phyloP scores from a whole-genome alignment of 306 rosid genomes.

The Geum urbanum region DNA sequence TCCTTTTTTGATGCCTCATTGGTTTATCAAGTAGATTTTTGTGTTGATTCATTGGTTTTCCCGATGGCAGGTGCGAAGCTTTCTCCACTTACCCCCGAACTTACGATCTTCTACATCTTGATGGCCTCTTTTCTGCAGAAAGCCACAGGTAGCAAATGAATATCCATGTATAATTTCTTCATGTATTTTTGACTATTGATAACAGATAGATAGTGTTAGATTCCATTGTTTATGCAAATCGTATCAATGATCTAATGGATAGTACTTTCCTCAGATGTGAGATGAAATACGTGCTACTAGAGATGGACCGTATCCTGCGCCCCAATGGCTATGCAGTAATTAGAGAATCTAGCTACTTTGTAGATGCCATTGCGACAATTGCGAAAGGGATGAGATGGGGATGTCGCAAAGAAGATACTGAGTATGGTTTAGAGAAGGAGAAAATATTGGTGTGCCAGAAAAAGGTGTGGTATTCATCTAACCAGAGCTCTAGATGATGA shows the following conservation, averaged over 20 bases:
- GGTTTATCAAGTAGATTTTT: background rate
- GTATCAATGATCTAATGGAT: conserved; percentile 22
- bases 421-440: conserved; percentile 63
- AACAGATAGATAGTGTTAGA: background rate
- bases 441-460: conserved; percentile 89
- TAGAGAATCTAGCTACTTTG: conserved; percentile 73
- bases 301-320: conserved; percentile 89
- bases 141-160: conserved; percentile 65
- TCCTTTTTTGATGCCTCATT: background rate
- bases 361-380: conserved; percentile 59
- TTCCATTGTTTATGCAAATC: background rate
- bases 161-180: background rate
- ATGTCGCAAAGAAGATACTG: conserved; percentile 73
- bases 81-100: conserved; percentile 97
- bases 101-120: conserved; percentile 91
- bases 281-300: conserved; percentile 79
- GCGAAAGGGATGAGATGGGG: conserved; percentile 78
- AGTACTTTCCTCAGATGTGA: conserved; percentile 59
- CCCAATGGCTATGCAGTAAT: conserved; percentile 69
- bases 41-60: conserved; percentile 24
- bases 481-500: conserved; percentile 47
- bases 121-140: conserved; percentile 87
- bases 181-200: background rate
- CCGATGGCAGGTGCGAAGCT: conserved; percentile 82
- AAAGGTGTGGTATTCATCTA: conserved; percentile 76